A percentile compares a stretch with the other conserved stretches of the same genome.
These are phyloP conservation scores for Russula griseocarnosa DNA, from an alignment of 768 basidiomycete species.

Conservation along the genomic window DNA sequence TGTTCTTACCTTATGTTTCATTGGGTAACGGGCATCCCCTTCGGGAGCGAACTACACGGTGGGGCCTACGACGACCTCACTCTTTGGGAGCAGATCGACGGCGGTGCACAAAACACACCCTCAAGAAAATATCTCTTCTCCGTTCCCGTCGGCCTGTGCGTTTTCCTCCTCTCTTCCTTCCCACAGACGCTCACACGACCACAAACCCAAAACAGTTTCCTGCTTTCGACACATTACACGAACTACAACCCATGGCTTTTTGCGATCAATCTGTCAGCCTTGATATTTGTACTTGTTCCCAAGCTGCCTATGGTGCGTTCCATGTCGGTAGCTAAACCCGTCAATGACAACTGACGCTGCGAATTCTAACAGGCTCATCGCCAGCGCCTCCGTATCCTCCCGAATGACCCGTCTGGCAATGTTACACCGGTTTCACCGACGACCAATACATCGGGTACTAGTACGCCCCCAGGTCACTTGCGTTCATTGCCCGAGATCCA, in stretches of 20 bases:
- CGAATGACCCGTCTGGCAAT: slow-evolving; percentile 59
- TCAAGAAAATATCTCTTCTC: slow-evolving; percentile 95
- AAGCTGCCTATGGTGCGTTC: slow-evolving; percentile 85
- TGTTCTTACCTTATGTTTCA: slow-evolving; percentile 97
- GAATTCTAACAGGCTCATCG: slow-evolving; percentile 60
- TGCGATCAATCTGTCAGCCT: slow-evolving; percentile 79
- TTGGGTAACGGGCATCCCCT: slow-evolving; percentile 95
- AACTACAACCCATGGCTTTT: slow-evolving; percentile 95
- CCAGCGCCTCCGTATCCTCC: slow-evolving; percentile 74
- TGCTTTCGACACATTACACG: slow-evolving; percentile 97
- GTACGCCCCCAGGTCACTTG: slow-evolving; percentile 32
- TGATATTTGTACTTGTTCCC: slow-evolving; percentile 81
- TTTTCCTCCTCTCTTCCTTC: slow-evolving; percentile 23
- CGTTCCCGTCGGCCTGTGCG: slow-evolving; percentile 86
- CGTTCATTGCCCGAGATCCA: slow-evolving; percentile 34
- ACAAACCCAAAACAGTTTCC: slow-evolving; percentile 49
- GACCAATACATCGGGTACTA: slow-evolving; percentile 53
- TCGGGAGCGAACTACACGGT: slow-evolving; percentile 78
- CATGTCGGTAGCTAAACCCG: background rate
- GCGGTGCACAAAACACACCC: slow-evolving; percentile 97
- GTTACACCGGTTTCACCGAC: slow-evolving; percentile 68
- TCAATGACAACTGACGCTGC: background rate
- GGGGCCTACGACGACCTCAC: slow-evolving; percentile 98
- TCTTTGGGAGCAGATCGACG: slow-evolving; percentile 99
- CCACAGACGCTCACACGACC: slow-evolving; percentile 21